Base-by-base conservation (phyloP, 257 asterid genomes). In the Solanum virginianum region DNA sequence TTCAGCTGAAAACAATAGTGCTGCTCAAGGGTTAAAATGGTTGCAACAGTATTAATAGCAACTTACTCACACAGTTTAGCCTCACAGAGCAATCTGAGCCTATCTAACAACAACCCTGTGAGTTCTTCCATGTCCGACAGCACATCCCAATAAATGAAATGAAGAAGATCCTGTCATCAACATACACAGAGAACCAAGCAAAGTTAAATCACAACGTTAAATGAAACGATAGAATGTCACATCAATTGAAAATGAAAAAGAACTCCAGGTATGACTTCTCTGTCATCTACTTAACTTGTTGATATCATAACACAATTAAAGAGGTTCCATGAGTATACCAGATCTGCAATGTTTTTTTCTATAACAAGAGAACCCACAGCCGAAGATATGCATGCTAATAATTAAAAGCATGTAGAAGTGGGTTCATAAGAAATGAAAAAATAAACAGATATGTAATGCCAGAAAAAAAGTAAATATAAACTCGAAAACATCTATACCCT, bases 31-130 rank as follows among this genome's bases (percentile, higher is more conserved):
- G 98, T 98, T 80, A 96, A 90, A 16, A 98, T 96, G 17, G 98
- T 96, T 41, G 99, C 99, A 86, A 96, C 98, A 85, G 98, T 95
- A 84, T 96, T 96, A 54, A 96, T 95, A 57, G 99, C 97, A 69
- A 95, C 95, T 55, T 93, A 94, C 83, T 90, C 94, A 63, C 98
- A 93, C 55, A 96, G 92, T 26, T 80, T 92, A 45, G 96, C 92
- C 91, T 96, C 99, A 39, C 98, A 96, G n/a, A 95, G 93, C 90
- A 95, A 86, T 87, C 97, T 88, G 68, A 96, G 95, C 90, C 98
- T 93, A 80, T 96, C 97, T 87, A 96, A 87, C 80, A 95, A 16
- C 77, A 91, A 81, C n/a, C 98, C 99, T 72, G 97, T 93, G 71
- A 96, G 91, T 88, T 94, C 98, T 91, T 91, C 99, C 93, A 95